Percentiles rank a stretch among this genome's conserved stretches.
phyloP scores from a whole-genome alignment of 108 stramenopile genomes.

The Fistulifera pelliculosa region DNA sequence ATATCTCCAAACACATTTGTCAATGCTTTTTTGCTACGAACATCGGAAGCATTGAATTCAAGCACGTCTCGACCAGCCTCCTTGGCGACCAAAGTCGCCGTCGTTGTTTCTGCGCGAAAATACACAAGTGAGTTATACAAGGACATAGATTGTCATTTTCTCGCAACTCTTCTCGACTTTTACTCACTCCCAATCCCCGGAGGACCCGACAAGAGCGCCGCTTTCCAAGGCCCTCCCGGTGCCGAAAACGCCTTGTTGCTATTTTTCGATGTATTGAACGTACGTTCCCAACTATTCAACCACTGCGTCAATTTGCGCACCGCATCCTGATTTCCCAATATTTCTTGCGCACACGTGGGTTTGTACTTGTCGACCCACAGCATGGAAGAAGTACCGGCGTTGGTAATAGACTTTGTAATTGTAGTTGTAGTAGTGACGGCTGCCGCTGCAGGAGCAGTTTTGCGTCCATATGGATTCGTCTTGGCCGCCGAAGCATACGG shows the following conservation, averaged over 20 bases:
- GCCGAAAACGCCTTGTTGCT: conserved; percentile 35
- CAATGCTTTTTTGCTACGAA: conserved; percentile 80
- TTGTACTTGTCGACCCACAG: conserved; percentile 94
- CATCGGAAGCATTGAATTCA: conserved; percentile 96
- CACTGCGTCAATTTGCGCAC: conserved; percentile 41
- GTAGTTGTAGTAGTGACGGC: neutral
- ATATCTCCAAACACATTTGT: conserved; percentile 61
- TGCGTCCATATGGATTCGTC: conserved; percentile 38
- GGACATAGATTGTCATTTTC: neutral
- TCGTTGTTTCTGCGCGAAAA: conserved; percentile 62
- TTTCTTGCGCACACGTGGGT: conserved; percentile 50
- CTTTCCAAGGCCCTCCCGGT: conserved; percentile 64
- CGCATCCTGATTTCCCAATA: conserved; percentile 71
- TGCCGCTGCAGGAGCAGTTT: neutral
- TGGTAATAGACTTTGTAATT: neutral
- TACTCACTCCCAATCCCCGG: conserved; percentile 88
- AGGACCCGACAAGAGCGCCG: conserved; percentile 93
- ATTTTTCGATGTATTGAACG: conserved; percentile 46
- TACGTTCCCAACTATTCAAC: conserved; percentile 79
- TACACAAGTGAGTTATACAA: conserved; percentile 1
- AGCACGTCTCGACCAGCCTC: conserved; percentile 82
- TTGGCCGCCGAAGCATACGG: conserved; percentile 23
- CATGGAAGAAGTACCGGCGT: conserved; percentile 14
- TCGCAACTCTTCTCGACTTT: neutral
- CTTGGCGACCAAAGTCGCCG: conserved; percentile 79